Evolutionary conservation across 2,329 filamentous ascomycete species (phyloP), one percentile per base, ranked within the genome.

Genomic region (Talaromyces amestolkiae): DNA sequence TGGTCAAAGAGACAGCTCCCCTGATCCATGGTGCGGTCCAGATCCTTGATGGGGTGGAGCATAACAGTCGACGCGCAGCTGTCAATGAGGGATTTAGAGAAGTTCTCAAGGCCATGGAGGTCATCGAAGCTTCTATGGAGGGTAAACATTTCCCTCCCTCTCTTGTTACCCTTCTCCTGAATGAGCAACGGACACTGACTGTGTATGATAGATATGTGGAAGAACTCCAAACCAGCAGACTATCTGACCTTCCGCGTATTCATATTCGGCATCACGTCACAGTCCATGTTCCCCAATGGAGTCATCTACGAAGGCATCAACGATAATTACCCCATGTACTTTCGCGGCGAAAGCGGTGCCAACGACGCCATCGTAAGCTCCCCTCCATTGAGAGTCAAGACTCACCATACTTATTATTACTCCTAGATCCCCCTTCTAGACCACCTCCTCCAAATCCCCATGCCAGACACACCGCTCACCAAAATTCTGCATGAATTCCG

Each of bases 241-340:
- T 97, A 97, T 80, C 92, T 91, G 66, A 90, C 87, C 70, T 97
- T 97, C 86, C 90, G 93, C 47, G 96, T 94, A 11, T 97, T 97
- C 82, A 97, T 97, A 81, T 97, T 97, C 74, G 94, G 94, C 71
- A 97, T 97, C 78, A 96, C 92, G 1, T 90, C 87, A 58, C 93
- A 97, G 79, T 89, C 88, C 72, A 97, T 97, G 93, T 97, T 97
- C 78, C 93, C 93, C 9, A 83, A 93, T 68, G 94, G 94, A 9
- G 94, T 97, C 8, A 80, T 96, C 56, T 97, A 97, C 76, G 90
- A 96, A 76, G 93, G 92, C 9, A 86, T 94, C 67, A 89, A 89
- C 69, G 87, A 90, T 66, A 76, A 79, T 69, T 82, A 91, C 74
- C 90, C 91, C 3, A 81, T 92, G 76, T 89, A 86, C 64, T 97